Evolutionary conservation across 768 basidiomycete genomes (phyloP).

Genomic region (Brasilioporus rufonigricans): DNA sequence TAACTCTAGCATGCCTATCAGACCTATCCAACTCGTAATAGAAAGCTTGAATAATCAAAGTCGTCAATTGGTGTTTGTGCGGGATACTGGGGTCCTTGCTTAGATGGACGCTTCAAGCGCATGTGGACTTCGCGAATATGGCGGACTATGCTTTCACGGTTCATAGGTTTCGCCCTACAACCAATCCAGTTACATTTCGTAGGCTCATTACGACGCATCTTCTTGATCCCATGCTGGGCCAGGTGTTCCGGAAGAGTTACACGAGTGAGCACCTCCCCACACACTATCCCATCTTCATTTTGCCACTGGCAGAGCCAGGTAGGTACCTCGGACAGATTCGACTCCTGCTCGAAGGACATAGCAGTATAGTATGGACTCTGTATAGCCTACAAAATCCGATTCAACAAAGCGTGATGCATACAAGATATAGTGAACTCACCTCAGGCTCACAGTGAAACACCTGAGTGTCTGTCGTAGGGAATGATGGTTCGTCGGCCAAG

Average conservation of each 20-base stretch:
- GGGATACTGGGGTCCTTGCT: background rate
- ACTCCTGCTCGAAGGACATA: background rate
- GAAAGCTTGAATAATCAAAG: background rate
- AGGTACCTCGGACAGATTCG: too few relatives aligned
- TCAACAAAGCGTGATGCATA: background rate
- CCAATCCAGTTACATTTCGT: conserved; percentile 13
- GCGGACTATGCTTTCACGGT: conserved; percentile 21
- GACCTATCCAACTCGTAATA: too few relatives aligned
- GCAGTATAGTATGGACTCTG: background rate
- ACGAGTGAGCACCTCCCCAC: background rate
- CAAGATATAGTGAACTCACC: background rate
- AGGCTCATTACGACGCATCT: background rate
- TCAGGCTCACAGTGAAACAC: background rate
- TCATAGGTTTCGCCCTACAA: conserved; percentile 9
- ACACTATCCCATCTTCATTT: background rate
- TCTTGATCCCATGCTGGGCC: conserved; percentile 12
- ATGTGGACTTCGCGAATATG: conserved; percentile 19
- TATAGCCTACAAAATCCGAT: background rate
- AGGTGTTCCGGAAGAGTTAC: conserved; percentile 12
- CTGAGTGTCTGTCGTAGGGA: background rate
- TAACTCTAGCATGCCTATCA: too few relatives aligned
- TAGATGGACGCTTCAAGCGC: conserved; percentile 2
- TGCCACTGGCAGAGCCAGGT: conserved; percentile 7
- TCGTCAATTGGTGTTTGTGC: background rate
- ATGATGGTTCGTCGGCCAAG: background rate